Evolutionary conservation across 257 asterid species (phyloP), one percentile per base, ranked within the genome.

Genomic region (Plantago ovata): DNA sequence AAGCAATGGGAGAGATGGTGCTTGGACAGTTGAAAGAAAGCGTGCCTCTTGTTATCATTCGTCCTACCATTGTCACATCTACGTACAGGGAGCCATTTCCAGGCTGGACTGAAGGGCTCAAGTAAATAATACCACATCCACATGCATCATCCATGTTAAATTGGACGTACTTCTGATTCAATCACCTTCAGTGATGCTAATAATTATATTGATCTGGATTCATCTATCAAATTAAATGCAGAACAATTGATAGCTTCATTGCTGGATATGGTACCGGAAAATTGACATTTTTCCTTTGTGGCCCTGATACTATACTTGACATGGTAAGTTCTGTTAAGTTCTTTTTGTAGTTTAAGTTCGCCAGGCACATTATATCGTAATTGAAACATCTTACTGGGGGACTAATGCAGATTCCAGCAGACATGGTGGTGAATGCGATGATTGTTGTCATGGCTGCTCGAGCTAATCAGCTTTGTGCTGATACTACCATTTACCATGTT

Each of bases 361-460:
- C n/a, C n/a, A n/a, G n/a, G n/a, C n/a, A n/a, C n/a, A n/a, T n/a
- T n/a, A n/a, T n/a, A n/a, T 1, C 7, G 11, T 36, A 50, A 4
- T 14, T 46, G 19, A n/a, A 46, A 20, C 8, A 23, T 50, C 6
- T 23, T 12, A 20, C 24, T 50, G 7, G 10, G 28, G n/a, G 7
- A 50, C 0, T 50, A 36, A 48, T 52, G 72, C 82, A 87, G 98
- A 83, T 90, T 22, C 98, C 96, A 8, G 96, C 94, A 1, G 98
- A 91, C 32, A 91, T 91, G 96, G 98, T 91, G 77, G 94, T 91
- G 77, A 87, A 91, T 42, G 79, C 89, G 9, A 91, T 83, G 92
- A 81, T 87, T 0, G 91, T 61, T 15, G 82, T 94, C 4, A 84
- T 79, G 77, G 78, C 14, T 10, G 92, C 79, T 6, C 77, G 79